Evolutionary conservation across 257 asterid genomes (phyloP), one percentile per base, ranked within the genome.

Genomic region (Solanum sejunctum): DNA sequence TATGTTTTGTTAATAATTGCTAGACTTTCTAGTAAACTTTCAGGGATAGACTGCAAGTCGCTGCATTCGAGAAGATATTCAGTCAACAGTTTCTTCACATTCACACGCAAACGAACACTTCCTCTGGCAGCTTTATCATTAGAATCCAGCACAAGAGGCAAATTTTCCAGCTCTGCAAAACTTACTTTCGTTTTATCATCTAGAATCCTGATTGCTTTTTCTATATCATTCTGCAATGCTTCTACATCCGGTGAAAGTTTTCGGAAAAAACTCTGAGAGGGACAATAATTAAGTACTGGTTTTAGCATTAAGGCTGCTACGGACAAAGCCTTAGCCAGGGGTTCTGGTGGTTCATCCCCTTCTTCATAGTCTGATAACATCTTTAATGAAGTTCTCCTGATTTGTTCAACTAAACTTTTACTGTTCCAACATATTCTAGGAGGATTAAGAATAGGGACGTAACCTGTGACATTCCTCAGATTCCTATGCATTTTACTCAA

Each of bases 21-120:
- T 36, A 96, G 90, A 82, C 87, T 88, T 80, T 91, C 89, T 26
- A 87, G 82, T 67, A 95, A 82, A 82, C 5, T 78, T 63, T 89
- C 91, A 47, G 99, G 99, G 81, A 92, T 67, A 85, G 56, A 84
- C 51, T 91, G 93, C 94, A 93, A 92, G 77, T 93, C 95, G 55
- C 90, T 86, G 89, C 98, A 96, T 92, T 95, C 98, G 12, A 90
- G 89, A 56, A 95, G 95, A 83, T 89, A 96, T 54, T 93, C 98
- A 16, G 89, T 91, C 90, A 96, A 87, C 28, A 92, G 82, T 87
- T 91, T 90, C 70, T 87, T 93, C 82, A 93, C 64, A 6, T 84
- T 83, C 52, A 4, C 20, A 26, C 95, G 97, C 75, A 90, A 82
- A 32, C 95, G 95, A 57, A 87, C 80, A 81, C 88, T 89, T 87